Base-by-base conservation (phyloP, 768 basidiomycete species). In the Sarcodon sp. region DNA sequence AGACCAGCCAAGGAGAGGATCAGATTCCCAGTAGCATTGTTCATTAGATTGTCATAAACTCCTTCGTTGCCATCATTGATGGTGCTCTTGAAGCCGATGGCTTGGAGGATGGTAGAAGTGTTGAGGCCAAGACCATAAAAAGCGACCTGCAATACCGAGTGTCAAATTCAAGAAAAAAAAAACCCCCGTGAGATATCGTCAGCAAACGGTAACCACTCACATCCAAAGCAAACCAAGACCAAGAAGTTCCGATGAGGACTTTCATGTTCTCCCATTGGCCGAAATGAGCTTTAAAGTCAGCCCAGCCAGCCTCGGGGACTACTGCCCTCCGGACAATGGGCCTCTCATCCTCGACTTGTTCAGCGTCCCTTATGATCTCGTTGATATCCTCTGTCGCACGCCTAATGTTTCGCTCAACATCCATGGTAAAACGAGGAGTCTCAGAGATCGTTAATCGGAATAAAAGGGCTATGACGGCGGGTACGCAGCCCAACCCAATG, bases 371-470 rank as follows among this genome's bases (percentile, higher is more conserved):
- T 43, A 91, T 53, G 48, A 87, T 84, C 43, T 72, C 70, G 50
- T 82, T 72, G 53, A 90, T 85, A 56, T 92, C 90, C 32, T 71
- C 65, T 0, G 77, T 48, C 6, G 88, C 90, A 59, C 83, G 85
- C 36, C 75, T 68, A 39, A 93, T 67, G 62, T 92, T 90, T 45
- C 83, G 71, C 63, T 91, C 87, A 51, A 93, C 76, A 69, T 93
- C 90, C 84, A 92, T 91, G 50, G 90, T 94, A 62, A 75, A 80
- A 48, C 90, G 87, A 27, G 90, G 90, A 0, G 89, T 92, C 62
- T 92, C 89, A 3, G 90, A 87, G 57, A 93, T 91, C 21, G 89
- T 91, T 33, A 92, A 74, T 61, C 90, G 87, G 83, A 87, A 92
- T 70, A 90, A 92, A 45, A 92, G 77, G 15, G 87, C 89, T 49